phyloP scores from a whole-genome alignment of 176 grass and related monocot species.

The Miscanthus lutarioriparius region DNA sequence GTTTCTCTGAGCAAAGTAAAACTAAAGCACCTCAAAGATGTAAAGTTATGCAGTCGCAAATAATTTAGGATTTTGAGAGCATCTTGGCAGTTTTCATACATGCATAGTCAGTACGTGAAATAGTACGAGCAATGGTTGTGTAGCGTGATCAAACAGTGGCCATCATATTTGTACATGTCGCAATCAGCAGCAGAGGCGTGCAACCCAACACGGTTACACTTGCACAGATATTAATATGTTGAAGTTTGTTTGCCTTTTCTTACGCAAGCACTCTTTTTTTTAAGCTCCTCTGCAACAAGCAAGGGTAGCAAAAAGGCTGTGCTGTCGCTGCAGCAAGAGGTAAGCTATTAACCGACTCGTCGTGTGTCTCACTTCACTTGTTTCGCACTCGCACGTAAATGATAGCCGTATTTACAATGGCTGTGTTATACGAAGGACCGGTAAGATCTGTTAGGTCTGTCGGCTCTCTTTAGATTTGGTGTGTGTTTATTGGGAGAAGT shows the following conservation, averaged over 20 bases:
- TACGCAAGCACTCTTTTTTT: not conserved
- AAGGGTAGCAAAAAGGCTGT: not conserved
- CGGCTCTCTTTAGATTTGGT: not conserved
- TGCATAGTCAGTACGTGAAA: conserved; percentile 29
- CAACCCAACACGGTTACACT: not conserved
- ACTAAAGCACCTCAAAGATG: not conserved
- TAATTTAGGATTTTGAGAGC: not conserved
- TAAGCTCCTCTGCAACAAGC: not conserved
- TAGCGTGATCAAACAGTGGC: not conserved
- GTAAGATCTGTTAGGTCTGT: not conserved
- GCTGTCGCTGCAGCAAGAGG: conserved; percentile 16
- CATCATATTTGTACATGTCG: not conserved
- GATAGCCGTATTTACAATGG: not conserved
- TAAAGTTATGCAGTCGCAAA: not conserved
- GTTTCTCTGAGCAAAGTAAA: conserved; percentile 2
- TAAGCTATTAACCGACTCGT: not conserved
- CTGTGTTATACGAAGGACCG: not conserved
- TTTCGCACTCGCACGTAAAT: not conserved
- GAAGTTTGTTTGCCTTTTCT: not conserved
- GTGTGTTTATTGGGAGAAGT: not conserved
- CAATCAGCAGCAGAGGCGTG: not conserved
- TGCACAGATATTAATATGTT: not conserved
- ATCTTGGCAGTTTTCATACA: not conserved
- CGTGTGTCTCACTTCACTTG: not conserved
- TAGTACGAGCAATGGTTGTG: conserved; percentile 20